These are phyloP conservation scores for Emergomyces orientalis DNA, from an alignment of 2,329 filamentous ascomycete genomes.

Conservation along the genomic window DNA sequence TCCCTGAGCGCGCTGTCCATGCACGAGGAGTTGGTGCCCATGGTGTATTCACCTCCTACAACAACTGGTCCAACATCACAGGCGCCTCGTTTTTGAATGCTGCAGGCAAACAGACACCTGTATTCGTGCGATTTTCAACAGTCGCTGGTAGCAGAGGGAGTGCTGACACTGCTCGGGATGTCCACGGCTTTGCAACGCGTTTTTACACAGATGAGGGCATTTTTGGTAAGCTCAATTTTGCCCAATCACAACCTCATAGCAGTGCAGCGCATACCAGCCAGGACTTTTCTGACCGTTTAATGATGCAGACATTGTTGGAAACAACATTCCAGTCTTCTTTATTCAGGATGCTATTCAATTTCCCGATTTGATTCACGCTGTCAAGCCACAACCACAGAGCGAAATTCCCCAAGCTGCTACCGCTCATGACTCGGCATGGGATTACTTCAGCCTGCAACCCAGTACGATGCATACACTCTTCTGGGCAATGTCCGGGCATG, in stretches of 20 bases:
- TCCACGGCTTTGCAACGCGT: constrained; percentile 60
- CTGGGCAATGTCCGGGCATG: constrained; percentile 35
- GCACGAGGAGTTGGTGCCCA: constrained; percentile 60
- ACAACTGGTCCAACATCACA: constrained; percentile 58
- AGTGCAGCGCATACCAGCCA: not conserved
- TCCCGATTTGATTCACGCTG: constrained; percentile 33
- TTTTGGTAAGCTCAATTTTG: constrained; percentile 31
- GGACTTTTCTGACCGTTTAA: not conserved
- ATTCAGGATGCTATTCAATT: constrained; percentile 36
- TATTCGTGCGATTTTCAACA: constrained; percentile 66
- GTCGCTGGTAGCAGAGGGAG: constrained; percentile 61
- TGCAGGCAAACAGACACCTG: constrained; percentile 52
- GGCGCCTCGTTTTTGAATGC: constrained; percentile 54
- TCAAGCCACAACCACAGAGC: constrained; percentile 34
- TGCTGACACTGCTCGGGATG: constrained; percentile 60
- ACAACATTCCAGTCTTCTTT: constrained; percentile 36
- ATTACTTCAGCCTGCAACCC: constrained; percentile 35
- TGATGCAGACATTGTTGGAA: constrained; percentile 30
- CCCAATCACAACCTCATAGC: not conserved
- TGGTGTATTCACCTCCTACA: constrained; percentile 60
- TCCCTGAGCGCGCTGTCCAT: constrained; percentile 59
- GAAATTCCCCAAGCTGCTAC: constrained; percentile 43
- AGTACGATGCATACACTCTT: constrained; percentile 40
- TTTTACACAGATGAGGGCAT: constrained; percentile 68
- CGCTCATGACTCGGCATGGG: constrained; percentile 45